These are phyloP conservation scores for Penicillium sp. DNA, from an alignment of 2,329 filamentous ascomycete genomes.

Conservation along the genomic window DNA sequence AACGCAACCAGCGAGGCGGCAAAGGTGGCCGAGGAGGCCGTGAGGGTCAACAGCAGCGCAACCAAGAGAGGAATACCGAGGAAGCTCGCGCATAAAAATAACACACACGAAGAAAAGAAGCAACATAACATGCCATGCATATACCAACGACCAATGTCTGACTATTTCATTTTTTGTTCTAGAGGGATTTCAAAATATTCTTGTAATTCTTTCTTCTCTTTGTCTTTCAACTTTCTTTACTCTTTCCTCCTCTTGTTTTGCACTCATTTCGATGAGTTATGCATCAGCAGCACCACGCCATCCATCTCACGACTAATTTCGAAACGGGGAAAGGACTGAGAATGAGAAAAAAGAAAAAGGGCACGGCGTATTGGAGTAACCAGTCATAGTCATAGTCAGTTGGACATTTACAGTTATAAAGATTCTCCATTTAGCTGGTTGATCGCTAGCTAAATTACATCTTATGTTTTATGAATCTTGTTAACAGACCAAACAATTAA, in stretches of 20 bases:
- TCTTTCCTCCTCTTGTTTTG: slow-evolving; percentile 4
- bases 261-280: not conserved
- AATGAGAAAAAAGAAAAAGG: slow-evolving; percentile 18
- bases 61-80: slow-evolving; percentile 35
- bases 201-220: slow-evolving; percentile 22
- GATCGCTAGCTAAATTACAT: not conserved
- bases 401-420: slow-evolving; percentile 9
- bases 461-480: not conserved
- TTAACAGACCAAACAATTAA: not conserved
- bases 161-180: slow-evolving; percentile 17
- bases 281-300: not conserved
- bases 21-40: slow-evolving; percentile 36
- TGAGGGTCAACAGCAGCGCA: slow-evolving; percentile 32
- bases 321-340: slow-evolving; percentile 7
- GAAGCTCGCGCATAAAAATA: slow-evolving; percentile 33
- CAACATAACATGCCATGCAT: slow-evolving; percentile 8
- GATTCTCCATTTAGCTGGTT: not conserved
- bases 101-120: slow-evolving; percentile 3
- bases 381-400: slow-evolving; percentile 18
- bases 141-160: slow-evolving; percentile 21
- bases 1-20: slow-evolving; percentile 34
- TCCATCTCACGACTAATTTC: not conserved
- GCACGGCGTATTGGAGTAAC: slow-evolving; percentile 30
- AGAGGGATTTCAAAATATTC: slow-evolving; percentile 6
- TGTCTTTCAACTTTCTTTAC: slow-evolving; percentile 18